Conservation (phyloP, 1,139 yeast species). For the Petasospora fabianii region DNA sequence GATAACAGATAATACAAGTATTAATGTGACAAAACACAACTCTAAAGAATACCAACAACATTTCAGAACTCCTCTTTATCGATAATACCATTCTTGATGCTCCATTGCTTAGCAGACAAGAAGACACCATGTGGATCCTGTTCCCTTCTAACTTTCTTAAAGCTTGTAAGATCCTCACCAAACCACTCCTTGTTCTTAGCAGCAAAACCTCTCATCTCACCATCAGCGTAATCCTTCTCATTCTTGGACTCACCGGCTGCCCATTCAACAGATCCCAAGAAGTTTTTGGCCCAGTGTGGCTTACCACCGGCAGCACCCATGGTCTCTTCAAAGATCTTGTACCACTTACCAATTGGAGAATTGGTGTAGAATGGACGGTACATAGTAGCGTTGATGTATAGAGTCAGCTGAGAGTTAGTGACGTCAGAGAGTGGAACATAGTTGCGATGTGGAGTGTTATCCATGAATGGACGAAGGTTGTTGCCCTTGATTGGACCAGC, state of each 20-base stretch:
- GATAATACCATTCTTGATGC: conserved; percentile 71
- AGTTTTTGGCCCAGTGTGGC: conserved; percentile 99
- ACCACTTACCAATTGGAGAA: conserved; percentile 80
- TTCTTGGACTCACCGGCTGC: conserved; percentile 33
- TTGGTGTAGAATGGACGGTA: conserved; percentile 84
- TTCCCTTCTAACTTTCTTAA: conserved; percentile 56
- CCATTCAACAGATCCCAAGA: conserved; percentile 57
- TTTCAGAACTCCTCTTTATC: conserved; percentile 5
- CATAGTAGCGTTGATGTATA: conserved; percentile 91
- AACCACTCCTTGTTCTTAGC: conserved; percentile 73
- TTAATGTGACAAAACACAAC: too few species aligned
- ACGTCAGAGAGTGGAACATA: conserved; percentile 51
- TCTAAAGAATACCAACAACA: too few species aligned
- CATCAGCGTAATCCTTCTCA: conserved; percentile 45
- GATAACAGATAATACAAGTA: too few species aligned
- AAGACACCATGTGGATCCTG: conserved; percentile 84
- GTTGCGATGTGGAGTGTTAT: conserved; percentile 66
- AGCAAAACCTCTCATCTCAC: conserved; percentile 78
- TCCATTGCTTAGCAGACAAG: conserved; percentile 75
- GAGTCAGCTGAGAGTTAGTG: conserved; percentile 75
- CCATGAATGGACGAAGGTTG: conserved; percentile 73
- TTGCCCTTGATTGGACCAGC: conserved; percentile 86
- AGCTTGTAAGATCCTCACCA: conserved; percentile 63
- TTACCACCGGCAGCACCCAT: conserved; percentile 79
- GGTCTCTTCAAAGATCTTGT: conserved; percentile 72